Evolutionary conservation across 2,329 filamentous ascomycete genomes (phyloP), one percentile per base, ranked within the genome.

Genomic region (Fusarium sp.): DNA sequence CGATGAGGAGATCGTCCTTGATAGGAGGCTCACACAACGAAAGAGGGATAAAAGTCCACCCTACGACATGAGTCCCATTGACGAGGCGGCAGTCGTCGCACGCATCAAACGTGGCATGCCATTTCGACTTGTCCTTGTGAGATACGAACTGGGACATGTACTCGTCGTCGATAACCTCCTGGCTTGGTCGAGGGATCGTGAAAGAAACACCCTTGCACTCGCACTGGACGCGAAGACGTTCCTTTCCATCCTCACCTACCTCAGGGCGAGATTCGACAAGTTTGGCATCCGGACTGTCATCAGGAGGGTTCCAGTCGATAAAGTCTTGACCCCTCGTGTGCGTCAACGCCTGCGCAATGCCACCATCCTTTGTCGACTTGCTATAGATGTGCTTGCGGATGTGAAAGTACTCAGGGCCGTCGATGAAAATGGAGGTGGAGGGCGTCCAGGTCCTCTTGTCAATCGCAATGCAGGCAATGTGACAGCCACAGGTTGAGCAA

Each of bases 171-270:
- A 80, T 71, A 4, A 80, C 77, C 17, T 77, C 77, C 6, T 79
- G 62, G 4, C 76, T 80, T 2, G 86, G 87, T 4, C 85, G 81
- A 11, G 80, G 73, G 33, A 88, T 79, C 6, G 83, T 84, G 74
- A 88, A 87, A 5, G 83, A 85, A 0, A 88, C 84, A 11, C 86
- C 86, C 45, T 83, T 85, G 66, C 86, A 88, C 65, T 84, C 80
- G 71, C 87, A 88, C 69, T 86, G 70, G 0, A 81, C 86, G 0
- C 83, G 82, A 12, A 88, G 81, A 20, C 82, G 76, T 40, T 86
- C 82, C 47, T 81, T 74, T 11, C 84, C 84, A 10, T 82, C 76
- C 1, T 65, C 59, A 6, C 82, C 83, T 9, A 81, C 63, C 68
- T 85, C 83, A 0, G 75, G 67, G 54, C 78, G 22, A 6, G 79